A percentile compares a stretch with the other conserved stretches of the same genome.
Conservation (phyloP, 345 rosid species). For the Jatropha curcas region DNA sequence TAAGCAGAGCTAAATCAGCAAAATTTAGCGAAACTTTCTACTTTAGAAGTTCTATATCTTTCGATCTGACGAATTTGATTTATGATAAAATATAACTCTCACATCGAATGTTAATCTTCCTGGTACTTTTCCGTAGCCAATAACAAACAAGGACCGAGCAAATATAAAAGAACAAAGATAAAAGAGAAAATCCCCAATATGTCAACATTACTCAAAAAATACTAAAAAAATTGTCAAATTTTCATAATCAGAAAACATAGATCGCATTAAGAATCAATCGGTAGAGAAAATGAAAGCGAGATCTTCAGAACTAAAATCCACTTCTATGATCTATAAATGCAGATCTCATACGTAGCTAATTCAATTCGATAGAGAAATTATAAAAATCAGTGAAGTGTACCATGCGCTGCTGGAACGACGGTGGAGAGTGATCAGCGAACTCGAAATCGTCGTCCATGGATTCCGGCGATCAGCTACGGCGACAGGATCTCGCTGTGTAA, state of each 20-base stretch:
- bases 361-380: background rate
- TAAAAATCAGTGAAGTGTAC: slow-evolving; percentile 9
- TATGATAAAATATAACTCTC: too few relatives aligned
- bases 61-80: too few relatives aligned
- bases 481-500: background rate
- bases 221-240: background rate
- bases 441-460: slow-evolving; percentile 27
- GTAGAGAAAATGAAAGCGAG: background rate
- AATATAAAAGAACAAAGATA: too few relatives aligned
- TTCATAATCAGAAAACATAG: background rate
- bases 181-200: too few relatives aligned
- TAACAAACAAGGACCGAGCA: too few relatives aligned
- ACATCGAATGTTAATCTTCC: too few relatives aligned
- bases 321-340: background rate
- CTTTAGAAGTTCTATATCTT: too few relatives aligned
- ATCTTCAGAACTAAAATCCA: background rate
- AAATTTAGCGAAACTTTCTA: too few relatives aligned
- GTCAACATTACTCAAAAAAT: background rate
- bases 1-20: too few relatives aligned
- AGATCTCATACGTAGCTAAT: slow-evolving; percentile 3
- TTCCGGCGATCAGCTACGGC: background rate
- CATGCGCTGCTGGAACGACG: slow-evolving; percentile 19
- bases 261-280: background rate
- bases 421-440: slow-evolving; percentile 19
- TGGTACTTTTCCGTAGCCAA: too few relatives aligned